Base-by-base conservation (phyloP, 2,329 filamentous ascomycete genomes). In the Stemphylium beticola region DNA sequence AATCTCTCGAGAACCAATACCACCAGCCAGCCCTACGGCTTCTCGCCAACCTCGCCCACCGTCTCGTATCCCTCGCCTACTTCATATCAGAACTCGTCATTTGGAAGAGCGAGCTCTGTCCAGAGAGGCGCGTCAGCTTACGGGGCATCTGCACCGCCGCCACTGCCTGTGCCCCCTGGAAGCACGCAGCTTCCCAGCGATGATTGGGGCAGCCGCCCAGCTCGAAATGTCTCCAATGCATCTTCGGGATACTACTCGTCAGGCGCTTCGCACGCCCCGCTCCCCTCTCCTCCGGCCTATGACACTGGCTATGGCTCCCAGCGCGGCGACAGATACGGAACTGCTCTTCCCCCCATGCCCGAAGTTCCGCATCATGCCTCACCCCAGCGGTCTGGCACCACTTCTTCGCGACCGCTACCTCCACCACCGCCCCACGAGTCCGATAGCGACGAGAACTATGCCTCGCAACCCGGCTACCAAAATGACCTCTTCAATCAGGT, bases 401-500 rank as follows among this genome's bases (percentile, higher is more conserved):
- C 82, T 7, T 81, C 79, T 18, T 80, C 83, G 49, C 84, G 87
- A 69, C 84, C 82, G 8, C 77, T 85, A 20, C 85, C 85, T 31
- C 76, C 87, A n/a, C 85, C 85, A 2, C 85, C 85, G 2, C 83
- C 83, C 0, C 84, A 84, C 34, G 81, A 82, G 26, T 76, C 76
- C 2, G 79, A 81, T 41, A 62, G 66, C 50, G 72, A 74, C 24
- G 75, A 77, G 36, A 74, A 76, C 14, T 76, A 78, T 65, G 71
- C 75, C 36, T 64, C 63, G 22, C 65, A 71, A 22, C 73, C 72
- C 46, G 70, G 62, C 15, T 57, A 71, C 17, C 82, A 85, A 65
- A 83, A 87, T 46, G 83, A 85, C 38, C 69, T 87, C 8, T 84
- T 85, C 64, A 78, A 79, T 46, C 79, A 87, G 61, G 79, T 87